These are phyloP conservation scores for Alternaria brassicae DNA, from an alignment of 2,329 filamentous ascomycete species.

Conservation along the genomic window DNA sequence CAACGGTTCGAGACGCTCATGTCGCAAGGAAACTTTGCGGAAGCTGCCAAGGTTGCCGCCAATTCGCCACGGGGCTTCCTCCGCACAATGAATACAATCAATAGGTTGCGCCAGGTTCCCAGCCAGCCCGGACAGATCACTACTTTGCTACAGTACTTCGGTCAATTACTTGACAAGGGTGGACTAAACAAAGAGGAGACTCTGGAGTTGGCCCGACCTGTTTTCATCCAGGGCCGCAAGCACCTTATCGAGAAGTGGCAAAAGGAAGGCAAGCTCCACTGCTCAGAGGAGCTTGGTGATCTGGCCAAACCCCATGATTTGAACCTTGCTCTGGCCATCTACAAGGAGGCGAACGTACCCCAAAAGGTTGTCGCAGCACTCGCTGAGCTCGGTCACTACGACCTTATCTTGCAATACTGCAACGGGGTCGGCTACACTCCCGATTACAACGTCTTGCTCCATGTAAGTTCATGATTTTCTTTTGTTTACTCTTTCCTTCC, in stretches of 20 bases:
- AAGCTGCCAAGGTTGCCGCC: slow-evolving; percentile 93
- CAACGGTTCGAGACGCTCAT: slow-evolving; percentile 92
- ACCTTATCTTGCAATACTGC: slow-evolving; percentile 93
- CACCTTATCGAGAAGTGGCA: slow-evolving; percentile 98
- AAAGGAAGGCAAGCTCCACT: slow-evolving; percentile 92
- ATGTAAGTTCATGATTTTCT: slow-evolving; percentile 46
- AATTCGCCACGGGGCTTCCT: slow-evolving; percentile 97
- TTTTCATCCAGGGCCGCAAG: slow-evolving; percentile 91
- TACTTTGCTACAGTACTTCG: slow-evolving; percentile 95
- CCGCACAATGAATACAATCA: slow-evolving; percentile 92
- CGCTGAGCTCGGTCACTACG: slow-evolving; percentile 94
- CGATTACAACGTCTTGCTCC: slow-evolving; percentile 91
- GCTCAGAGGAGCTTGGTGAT: slow-evolving; percentile 95
- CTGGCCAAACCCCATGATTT: slow-evolving; percentile 89
- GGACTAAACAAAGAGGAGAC: slow-evolving; percentile 92
- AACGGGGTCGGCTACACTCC: slow-evolving; percentile 86
- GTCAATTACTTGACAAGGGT: slow-evolving; percentile 95
- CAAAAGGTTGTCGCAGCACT: slow-evolving; percentile 95
- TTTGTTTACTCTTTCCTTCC: too few species aligned
- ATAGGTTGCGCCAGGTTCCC: slow-evolving; percentile 89
- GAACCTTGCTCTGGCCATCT: slow-evolving; percentile 85
- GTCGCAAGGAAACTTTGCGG: slow-evolving; percentile 77
- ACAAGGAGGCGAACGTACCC: slow-evolving; percentile 86
- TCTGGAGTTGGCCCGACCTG: slow-evolving; percentile 89
- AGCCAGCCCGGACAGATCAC: slow-evolving; percentile 86